Percentiles rank a stretch among this genome's conserved stretches.
phyloP scores from a whole-genome alignment of 192 early-diverging fungal species.

The Coemansia sp. region DNA sequence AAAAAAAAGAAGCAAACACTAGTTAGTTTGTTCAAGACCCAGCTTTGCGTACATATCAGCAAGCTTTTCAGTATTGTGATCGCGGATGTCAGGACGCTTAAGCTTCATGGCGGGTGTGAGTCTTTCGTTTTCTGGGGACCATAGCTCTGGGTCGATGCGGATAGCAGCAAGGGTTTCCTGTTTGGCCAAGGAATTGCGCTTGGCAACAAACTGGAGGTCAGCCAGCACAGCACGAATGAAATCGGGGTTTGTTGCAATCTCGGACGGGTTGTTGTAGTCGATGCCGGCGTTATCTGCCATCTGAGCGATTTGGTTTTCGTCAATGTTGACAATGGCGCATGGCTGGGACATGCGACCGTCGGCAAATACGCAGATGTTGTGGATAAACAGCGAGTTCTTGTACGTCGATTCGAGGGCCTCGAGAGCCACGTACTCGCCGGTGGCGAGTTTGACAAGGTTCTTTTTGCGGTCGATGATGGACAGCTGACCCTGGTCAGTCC shows the following conservation, averaged over 20 bases:
- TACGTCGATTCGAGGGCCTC: slow-evolving; percentile 94
- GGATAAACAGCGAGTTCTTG: slow-evolving; percentile 74
- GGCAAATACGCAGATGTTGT: slow-evolving; percentile 78
- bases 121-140: slow-evolving; percentile 83
- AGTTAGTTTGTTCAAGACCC: slow-evolving; percentile 20
- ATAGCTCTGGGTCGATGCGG: slow-evolving; percentile 71
- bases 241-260: slow-evolving; percentile 24
- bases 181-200: slow-evolving; percentile 67
- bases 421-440: slow-evolving; percentile 93
- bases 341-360: slow-evolving; percentile 72
- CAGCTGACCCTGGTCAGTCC: slow-evolving; percentile 77
- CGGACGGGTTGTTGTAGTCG: slow-evolving; percentile 34
- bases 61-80: slow-evolving; percentile 58
- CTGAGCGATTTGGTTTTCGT: slow-evolving; percentile 55
- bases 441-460: slow-evolving; percentile 90
- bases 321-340: slow-evolving; percentile 74
- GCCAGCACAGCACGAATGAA: slow-evolving; percentile 32
- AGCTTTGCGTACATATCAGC: slow-evolving; percentile 34
- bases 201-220: slow-evolving; percentile 57
- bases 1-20: background rate
- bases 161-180: slow-evolving; percentile 75
- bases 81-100: slow-evolving; percentile 78
- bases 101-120: slow-evolving; percentile 93
- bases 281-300: slow-evolving; percentile 45
- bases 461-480: slow-evolving; percentile 93